Evolutionary conservation across 2,329 filamentous ascomycete genomes (phyloP).

Genomic region (Clarireedia hainanense): DNA sequence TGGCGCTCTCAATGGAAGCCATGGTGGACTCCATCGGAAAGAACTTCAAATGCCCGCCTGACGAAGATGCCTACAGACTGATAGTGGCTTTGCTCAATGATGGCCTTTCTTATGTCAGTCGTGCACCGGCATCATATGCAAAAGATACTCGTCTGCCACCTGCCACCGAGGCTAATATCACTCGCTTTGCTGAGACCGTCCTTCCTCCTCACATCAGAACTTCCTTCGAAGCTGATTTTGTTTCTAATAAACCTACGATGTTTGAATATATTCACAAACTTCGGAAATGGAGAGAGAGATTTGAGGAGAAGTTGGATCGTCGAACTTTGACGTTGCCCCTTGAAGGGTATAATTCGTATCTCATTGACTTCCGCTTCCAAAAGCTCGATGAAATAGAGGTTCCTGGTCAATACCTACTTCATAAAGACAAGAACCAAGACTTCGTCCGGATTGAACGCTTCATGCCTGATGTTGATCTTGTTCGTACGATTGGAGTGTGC

Average conservation of each 20-base stretch:
- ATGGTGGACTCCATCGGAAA: constrained; percentile 99
- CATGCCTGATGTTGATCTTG: constrained; percentile 86
- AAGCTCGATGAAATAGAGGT: constrained; percentile 99
- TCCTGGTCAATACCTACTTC: constrained; percentile 91
- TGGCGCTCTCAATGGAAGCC: constrained; percentile 97
- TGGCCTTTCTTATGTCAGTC: constrained; percentile 83
- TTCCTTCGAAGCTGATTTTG: constrained; percentile 97
- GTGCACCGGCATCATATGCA: constrained; percentile 78
- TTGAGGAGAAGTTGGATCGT: constrained; percentile 93
- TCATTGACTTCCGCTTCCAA: constrained; percentile 94
- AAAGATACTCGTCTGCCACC: constrained; percentile 84
- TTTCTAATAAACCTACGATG: constrained; percentile 92
- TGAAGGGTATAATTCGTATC: constrained; percentile 78
- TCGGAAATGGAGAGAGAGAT: constrained; percentile 91
- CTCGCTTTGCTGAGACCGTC: constrained; percentile 91
- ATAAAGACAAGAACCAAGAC: constrained; percentile 98
- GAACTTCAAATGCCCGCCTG: constrained; percentile 97
- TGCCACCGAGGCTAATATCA: constrained; percentile 93
- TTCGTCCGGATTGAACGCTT: constrained; percentile 97
- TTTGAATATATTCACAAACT: constrained; percentile 97
- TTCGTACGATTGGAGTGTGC: constrained; percentile 83
- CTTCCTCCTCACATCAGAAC: constrained; percentile 90
- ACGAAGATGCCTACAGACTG: constrained; percentile 93
- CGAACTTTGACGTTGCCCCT: constrained; percentile 44
- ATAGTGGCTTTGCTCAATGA: constrained; percentile 98